A percentile compares a stretch with the other conserved stretches of the same genome.
These are phyloP conservation scores for Cinchona pubescens DNA, from an alignment of 257 asterid species.

Conservation along the genomic window DNA sequence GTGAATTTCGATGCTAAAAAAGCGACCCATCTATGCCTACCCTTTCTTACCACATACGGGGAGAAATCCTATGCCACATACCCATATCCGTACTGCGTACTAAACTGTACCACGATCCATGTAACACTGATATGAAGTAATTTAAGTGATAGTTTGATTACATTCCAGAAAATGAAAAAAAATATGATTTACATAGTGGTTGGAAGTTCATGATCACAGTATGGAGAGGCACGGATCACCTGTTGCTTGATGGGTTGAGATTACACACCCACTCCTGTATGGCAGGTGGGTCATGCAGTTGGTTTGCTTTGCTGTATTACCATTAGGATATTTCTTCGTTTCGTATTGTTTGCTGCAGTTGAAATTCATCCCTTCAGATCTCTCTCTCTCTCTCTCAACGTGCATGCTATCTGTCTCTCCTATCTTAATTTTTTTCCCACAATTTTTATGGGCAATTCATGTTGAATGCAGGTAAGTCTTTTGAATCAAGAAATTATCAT, in stretches of 20 bases:
- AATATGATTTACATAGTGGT: background rate
- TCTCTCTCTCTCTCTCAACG: background rate
- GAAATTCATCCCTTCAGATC: background rate
- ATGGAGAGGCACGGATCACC: background rate
- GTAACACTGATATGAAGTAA: no score
- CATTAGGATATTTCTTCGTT: no score
- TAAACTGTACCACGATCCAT: no score
- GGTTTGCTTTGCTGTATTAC: background rate
- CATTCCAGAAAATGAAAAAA: background rate
- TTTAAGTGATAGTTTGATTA: background rate
- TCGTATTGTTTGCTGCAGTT: background rate
- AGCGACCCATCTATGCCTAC: no score
- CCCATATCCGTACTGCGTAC: no score
- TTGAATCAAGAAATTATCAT: slow-evolving; percentile 81
- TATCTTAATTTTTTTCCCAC: background rate
- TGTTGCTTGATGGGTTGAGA: background rate
- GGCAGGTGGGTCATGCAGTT: slow-evolving; percentile 1
- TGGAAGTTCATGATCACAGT: background rate
- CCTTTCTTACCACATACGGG: no score
- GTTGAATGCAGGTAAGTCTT: slow-evolving; percentile 72
- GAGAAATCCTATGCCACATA: no score
- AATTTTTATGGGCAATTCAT: background rate
- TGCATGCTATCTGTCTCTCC: background rate
- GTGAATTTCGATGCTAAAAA: no score
- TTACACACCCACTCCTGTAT: slow-evolving; percentile 1